Conservation (phyloP, 2,329 filamentous ascomycete species). For the Ambrosiella beaveri region DNA sequence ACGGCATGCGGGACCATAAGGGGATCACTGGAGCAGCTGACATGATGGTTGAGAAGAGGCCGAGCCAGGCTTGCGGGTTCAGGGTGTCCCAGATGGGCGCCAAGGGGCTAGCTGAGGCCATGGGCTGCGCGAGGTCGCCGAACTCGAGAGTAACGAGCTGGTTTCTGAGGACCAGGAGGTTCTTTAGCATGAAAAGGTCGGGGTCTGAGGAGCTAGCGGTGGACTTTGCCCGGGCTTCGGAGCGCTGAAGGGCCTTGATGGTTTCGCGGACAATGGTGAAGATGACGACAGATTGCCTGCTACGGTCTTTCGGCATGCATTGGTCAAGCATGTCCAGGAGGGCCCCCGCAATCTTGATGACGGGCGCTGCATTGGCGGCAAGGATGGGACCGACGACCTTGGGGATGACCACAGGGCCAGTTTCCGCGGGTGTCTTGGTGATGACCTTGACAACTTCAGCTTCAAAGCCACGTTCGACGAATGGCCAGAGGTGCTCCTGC, state of each 20-base stretch:
- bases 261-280: constrained; percentile 75
- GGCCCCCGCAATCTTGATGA: constrained; percentile 40
- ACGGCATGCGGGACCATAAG: constrained; percentile 24
- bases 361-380: constrained; percentile 39
- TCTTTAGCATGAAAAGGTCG: constrained; percentile 85
- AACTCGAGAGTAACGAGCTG: constrained; percentile 94
- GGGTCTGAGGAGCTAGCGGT: constrained; percentile 48
- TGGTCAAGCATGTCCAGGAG: constrained; percentile 45
- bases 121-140: constrained; percentile 40
- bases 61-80: constrained; percentile 38
- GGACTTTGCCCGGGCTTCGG: constrained; percentile 51
- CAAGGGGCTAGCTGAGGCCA: constrained; percentile 27
- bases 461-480: constrained; percentile 37
- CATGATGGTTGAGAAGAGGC: constrained; percentile 41
- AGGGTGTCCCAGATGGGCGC: constrained; percentile 47
- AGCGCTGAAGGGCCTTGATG: constrained; percentile 63
- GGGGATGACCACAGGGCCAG: constrained; percentile 32
- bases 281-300: constrained; percentile 36
- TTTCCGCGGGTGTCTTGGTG: constrained; percentile 28
- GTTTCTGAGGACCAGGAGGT: constrained; percentile 87
- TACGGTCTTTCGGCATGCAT: constrained; percentile 45
- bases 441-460: constrained; percentile 38
- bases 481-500: constrained; percentile 39
- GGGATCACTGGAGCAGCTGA: constrained; percentile 20
- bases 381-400: constrained; percentile 31